These are phyloP conservation scores for Beta lomatogona DNA, from an alignment of 179 eudicot species.

Conservation along the genomic window DNA sequence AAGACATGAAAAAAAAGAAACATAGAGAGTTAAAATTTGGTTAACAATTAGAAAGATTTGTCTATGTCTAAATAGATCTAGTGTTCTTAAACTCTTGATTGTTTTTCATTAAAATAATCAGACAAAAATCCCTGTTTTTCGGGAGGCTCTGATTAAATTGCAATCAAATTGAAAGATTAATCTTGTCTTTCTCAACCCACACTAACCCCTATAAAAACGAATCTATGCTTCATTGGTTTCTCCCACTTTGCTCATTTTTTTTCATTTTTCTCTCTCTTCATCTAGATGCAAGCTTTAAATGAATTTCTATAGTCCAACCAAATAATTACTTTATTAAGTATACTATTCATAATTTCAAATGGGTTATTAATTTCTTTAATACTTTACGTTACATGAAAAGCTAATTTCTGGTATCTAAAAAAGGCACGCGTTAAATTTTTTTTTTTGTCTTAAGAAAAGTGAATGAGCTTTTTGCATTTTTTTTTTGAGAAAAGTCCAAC, in stretches of 20 bases:
- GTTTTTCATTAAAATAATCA: neutral
- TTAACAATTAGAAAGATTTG: too few relatives aligned
- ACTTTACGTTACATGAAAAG: neutral
- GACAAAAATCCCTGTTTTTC: neutral
- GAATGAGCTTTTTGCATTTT: slow-evolving; percentile 8
- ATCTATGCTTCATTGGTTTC: neutral
- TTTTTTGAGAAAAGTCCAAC: neutral
- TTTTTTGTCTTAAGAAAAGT: slow-evolving; percentile 6
- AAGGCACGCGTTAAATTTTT: too few relatives aligned
- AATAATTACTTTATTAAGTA: neutral
- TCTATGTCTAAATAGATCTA: too few relatives aligned
- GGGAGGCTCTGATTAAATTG: slow-evolving; percentile 11
- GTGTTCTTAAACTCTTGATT: neutral
- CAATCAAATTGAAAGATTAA: neutral
- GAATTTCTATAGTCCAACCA: too few relatives aligned
- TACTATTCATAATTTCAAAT: neutral
- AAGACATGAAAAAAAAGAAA: too few relatives aligned
- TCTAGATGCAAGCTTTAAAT: too few relatives aligned
- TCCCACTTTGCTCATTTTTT: too few relatives aligned
- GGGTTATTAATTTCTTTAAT: neutral
- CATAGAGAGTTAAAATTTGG: too few relatives aligned
- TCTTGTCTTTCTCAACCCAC: neutral
- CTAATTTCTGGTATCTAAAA: neutral
- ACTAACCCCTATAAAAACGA: slow-evolving; percentile 12
- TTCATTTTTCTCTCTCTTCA: too few relatives aligned